These are phyloP conservation scores for Brachypodium distachyon DNA, from an alignment of 202 grass and related monocot species.

Conservation along the genomic window DNA sequence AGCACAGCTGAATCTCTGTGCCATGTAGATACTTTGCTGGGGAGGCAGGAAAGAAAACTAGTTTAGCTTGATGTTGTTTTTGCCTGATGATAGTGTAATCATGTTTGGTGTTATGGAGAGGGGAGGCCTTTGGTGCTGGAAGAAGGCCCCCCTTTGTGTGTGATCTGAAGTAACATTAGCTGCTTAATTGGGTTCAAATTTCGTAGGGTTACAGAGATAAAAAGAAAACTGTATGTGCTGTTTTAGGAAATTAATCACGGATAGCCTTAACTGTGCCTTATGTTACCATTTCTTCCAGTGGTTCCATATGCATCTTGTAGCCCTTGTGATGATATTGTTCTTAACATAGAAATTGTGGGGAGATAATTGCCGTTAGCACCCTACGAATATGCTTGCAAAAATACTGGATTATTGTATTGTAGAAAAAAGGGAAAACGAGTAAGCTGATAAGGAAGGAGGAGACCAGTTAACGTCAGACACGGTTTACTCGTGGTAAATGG, in stretches of 20 bases:
- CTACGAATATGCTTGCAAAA: too few relatives aligned
- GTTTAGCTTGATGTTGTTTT: not conserved
- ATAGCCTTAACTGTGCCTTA: not conserved
- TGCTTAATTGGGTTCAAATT: constrained; percentile 16
- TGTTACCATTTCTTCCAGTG: not conserved
- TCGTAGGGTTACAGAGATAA: not conserved
- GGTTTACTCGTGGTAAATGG: not conserved
- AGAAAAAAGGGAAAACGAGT: too few relatives aligned
- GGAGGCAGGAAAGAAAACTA: not conserved
- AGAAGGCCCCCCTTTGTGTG: constrained; percentile 22
- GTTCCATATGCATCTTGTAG: not conserved
- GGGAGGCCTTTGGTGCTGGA: constrained; percentile 34
- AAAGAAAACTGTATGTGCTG: not conserved
- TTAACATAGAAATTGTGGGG: not conserved
- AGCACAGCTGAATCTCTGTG: not conserved
- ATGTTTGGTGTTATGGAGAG: not conserved
- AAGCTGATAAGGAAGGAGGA: too few relatives aligned
- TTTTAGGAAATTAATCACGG: constrained; percentile 10
- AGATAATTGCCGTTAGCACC: not conserved
- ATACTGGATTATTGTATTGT: too few relatives aligned
- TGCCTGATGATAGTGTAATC: not conserved
- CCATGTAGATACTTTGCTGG: constrained; percentile 21
- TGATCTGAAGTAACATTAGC: constrained; percentile 21
- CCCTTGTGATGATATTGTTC: not conserved
- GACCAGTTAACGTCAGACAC: not conserved